These are phyloP conservation scores for Saccharomycopsis babjevae DNA, from an alignment of 805 yeast species.

Conservation along the genomic window DNA sequence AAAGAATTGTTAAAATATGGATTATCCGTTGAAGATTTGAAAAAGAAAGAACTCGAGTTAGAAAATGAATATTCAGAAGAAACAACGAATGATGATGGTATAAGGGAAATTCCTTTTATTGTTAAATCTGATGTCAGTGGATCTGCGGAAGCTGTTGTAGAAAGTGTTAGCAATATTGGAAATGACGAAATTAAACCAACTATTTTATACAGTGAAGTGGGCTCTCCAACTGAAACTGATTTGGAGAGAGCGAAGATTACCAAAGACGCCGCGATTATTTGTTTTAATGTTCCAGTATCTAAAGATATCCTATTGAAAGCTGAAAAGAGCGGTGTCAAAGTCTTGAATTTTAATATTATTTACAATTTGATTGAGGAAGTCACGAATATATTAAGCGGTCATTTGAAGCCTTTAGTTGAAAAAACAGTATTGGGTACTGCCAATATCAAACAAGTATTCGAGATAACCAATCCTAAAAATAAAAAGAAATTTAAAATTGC, in stretches of 20 bases:
- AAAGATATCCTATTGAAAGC: constrained; percentile 55
- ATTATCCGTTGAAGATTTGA: constrained; percentile 38
- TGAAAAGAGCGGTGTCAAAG: constrained; percentile 40
- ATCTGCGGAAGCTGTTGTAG: constrained; percentile 85
- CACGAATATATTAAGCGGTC: constrained; percentile 46
- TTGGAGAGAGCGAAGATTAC: constrained; percentile 60
- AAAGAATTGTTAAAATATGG: constrained; percentile 56
- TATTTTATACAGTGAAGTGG: constrained; percentile 71
- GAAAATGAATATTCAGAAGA: constrained; percentile 24
- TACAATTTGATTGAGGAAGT: constrained; percentile 84
- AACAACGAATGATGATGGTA: constrained; percentile 17
- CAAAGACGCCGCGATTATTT: constrained; percentile 52
- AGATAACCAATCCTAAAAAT: constrained; percentile 43
- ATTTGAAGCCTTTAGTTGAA: constrained; percentile 58
- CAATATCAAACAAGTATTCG: constrained; percentile 61
- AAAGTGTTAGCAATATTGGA: constrained; percentile 73
- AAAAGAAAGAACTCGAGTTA: constrained; percentile 24
- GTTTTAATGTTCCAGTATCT: constrained; percentile 67
- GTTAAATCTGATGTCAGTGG: constrained; percentile 91
- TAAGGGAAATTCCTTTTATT: constrained; percentile 44
- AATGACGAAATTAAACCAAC: constrained; percentile 69
- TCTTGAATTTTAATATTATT: constrained; percentile 67
- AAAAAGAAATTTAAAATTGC: constrained; percentile 58
- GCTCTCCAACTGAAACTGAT: constrained; percentile 60
- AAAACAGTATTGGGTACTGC: constrained; percentile 57